These are phyloP conservation scores for Phytophthora fragariae DNA, from an alignment of 352 stramenopile species.

Conservation along the genomic window DNA sequence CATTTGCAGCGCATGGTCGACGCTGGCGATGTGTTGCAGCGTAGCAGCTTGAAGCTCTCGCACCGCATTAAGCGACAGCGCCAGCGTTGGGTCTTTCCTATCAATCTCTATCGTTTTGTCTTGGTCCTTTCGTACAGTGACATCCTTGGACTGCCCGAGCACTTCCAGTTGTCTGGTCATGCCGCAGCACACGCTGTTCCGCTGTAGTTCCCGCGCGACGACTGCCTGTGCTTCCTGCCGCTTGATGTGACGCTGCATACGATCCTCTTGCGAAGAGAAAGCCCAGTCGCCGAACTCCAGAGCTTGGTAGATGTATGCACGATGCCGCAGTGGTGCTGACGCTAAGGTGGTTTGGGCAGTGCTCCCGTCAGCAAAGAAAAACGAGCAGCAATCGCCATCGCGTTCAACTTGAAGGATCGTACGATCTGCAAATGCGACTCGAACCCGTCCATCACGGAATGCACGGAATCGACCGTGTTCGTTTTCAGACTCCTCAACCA, in stretches of 20 bases:
- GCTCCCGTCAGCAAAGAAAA: conserved; percentile 63
- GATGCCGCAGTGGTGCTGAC: conserved; percentile 47
- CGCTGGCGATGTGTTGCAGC: conserved; percentile 58
- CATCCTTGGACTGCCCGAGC: conserved; percentile 10
- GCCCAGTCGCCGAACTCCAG: conserved; percentile 76
- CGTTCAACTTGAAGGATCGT: conserved; percentile 74
- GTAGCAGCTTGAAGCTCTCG: conserved; percentile 58
- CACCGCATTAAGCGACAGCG: conserved; percentile 44
- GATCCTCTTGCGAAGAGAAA: conserved; percentile 60
- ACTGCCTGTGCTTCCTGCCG: conserved; percentile 42
- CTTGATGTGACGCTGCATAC: conserved; percentile 49
- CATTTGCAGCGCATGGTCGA: conserved; percentile 43
- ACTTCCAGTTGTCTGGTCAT: conserved; percentile 37
- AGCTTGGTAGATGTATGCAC: conserved; percentile 61
- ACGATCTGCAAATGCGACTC: conserved; percentile 71
- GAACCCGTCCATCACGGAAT: conserved; percentile 68
- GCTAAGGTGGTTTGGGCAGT: conserved; percentile 43
- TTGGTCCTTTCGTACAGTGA: conserved; percentile 8
- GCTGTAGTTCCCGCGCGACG: conserved; percentile 48
- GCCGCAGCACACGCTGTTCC: conserved; percentile 49
- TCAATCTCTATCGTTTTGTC: not conserved
- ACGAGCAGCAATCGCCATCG: conserved; percentile 46
- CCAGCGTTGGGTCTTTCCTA: conserved; percentile 14
- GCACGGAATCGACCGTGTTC: conserved; percentile 68
- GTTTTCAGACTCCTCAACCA: conserved; percentile 57